Percentiles rank a stretch among this genome's conserved stretches.
Conservation (phyloP, 2,329 filamentous ascomycete genomes). For the Dothistroma pini region DNA sequence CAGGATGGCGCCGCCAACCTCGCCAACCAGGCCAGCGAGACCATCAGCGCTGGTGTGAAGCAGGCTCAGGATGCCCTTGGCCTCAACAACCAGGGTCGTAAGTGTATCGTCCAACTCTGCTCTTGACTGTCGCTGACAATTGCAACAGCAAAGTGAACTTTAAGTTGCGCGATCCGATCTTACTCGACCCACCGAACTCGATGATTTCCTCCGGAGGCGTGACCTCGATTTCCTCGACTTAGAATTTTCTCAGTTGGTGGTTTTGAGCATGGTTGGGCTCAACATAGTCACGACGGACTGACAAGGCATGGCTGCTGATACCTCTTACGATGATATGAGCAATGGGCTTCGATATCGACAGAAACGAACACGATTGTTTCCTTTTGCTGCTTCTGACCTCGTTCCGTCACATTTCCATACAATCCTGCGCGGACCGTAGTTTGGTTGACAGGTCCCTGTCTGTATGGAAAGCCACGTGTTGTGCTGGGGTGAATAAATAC, state of each 20-base stretch:
- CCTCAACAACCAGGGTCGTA: slow-evolving; percentile 13
- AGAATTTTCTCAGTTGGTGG: not conserved
- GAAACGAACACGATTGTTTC: not conserved
- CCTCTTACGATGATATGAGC: slow-evolving; percentile 4
- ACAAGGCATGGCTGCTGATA: not conserved
- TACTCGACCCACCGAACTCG: not conserved
- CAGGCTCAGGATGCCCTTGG: slow-evolving; percentile 40
- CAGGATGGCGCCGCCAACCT: slow-evolving; percentile 40
- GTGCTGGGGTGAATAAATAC: too few species aligned
- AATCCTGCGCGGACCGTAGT: too few species aligned
- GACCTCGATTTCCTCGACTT: not conserved
- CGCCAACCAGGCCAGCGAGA: slow-evolving; percentile 42
- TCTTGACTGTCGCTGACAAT: slow-evolving; percentile 19
- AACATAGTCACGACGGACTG: not conserved
- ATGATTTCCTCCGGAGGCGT: not conserved
- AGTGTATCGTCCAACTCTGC: not conserved
- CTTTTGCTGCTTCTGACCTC: not conserved
- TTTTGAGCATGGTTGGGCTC: not conserved
- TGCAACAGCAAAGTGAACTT: slow-evolving; percentile 20
- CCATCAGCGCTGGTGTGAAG: slow-evolving; percentile 39
- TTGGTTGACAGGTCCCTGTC: too few species aligned
- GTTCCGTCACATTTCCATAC: not conserved
- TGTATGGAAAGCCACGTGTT: too few species aligned
- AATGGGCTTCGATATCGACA: not conserved
- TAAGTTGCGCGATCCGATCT: not conserved